A percentile compares a stretch with the other conserved stretches of the same genome.
Conservation (phyloP, 2,329 filamentous ascomycete genomes). For the Rhynchosporium graminicola region DNA sequence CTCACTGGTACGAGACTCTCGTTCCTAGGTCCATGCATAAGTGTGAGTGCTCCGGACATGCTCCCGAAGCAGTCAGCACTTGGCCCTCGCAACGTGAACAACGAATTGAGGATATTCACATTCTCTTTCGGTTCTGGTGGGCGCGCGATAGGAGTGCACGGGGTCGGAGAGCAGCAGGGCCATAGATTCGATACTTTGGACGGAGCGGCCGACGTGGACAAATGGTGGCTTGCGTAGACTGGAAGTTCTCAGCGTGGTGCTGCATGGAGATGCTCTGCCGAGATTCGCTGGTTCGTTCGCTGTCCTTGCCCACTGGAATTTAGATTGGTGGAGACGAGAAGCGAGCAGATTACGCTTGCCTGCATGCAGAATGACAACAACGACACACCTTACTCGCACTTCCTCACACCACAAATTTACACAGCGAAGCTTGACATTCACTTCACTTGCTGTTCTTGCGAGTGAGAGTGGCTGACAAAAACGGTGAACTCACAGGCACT, state of each 20-base stretch:
- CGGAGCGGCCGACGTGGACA: constrained; percentile 27
- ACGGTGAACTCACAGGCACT: constrained; percentile 19
- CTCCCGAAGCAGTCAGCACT: constrained; percentile 1
- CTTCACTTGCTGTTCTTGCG: background rate
- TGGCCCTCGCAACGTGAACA: background rate
- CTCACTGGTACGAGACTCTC: background rate
- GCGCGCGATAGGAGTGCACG: constrained; percentile 8
- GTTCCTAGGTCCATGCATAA: constrained; percentile 5
- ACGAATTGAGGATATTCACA: constrained; percentile 5
- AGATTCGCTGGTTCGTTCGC: constrained; percentile 1
- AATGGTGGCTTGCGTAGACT: constrained; percentile 28
- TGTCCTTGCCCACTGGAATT: background rate
- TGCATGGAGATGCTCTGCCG: constrained; percentile 17
- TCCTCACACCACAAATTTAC: constrained; percentile 6
- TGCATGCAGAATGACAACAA: constrained; percentile 25
- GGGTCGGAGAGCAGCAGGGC: constrained; percentile 5
- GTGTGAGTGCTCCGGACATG: background rate
- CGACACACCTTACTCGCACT: no score
- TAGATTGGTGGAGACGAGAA: background rate
- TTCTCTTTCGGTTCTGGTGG: constrained; percentile 1
- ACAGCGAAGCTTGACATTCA: constrained; percentile 22
- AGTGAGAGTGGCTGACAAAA: constrained; percentile 16
- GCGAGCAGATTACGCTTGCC: constrained; percentile 16
- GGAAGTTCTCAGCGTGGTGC: constrained; percentile 15
- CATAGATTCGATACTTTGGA: constrained; percentile 2